A percentile compares a stretch with the other conserved stretches of the same genome.
Conservation (phyloP, 805 yeast genomes). For the Candida endomychidarum region DNA sequence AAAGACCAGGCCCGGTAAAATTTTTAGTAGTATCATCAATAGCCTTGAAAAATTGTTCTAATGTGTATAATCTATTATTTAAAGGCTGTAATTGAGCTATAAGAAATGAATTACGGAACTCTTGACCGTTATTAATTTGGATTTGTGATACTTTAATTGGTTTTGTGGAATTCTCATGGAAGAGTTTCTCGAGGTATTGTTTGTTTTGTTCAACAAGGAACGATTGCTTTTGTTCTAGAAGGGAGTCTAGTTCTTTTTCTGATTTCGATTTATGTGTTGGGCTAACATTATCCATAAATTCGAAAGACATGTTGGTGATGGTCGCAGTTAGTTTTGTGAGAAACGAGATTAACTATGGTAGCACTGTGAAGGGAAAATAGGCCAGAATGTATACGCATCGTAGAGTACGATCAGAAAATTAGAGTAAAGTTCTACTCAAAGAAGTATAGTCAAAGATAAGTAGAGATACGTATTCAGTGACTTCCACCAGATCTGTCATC, state of each 20-base stretch:
- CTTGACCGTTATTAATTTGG: constrained; percentile 48
- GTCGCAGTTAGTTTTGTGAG: not conserved
- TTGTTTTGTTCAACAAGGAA: constrained; percentile 33
- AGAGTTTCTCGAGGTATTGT: constrained; percentile 33
- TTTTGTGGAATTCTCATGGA: constrained; percentile 28
- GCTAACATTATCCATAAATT: constrained; percentile 24
- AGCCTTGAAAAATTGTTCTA: constrained; percentile 37
- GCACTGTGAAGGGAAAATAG: no score
- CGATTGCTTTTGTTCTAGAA: constrained; percentile 29
- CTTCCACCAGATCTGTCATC: no score
- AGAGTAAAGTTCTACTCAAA: no score
- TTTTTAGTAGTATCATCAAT: constrained; percentile 47
- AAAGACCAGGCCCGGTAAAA: constrained; percentile 33
- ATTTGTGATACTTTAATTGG: constrained; percentile 47
- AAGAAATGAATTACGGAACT: constrained; percentile 47
- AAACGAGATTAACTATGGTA: no score
- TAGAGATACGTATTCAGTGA: no score
- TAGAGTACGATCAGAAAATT: no score
- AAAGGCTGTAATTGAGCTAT: constrained; percentile 49
- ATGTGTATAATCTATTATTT: constrained; percentile 31
- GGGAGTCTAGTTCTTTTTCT: constrained; percentile 28
- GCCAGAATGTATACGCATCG: no score
- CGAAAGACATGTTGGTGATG: constrained; percentile 2
- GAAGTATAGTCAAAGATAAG: no score
- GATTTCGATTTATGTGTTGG: constrained; percentile 17